Evolutionary conservation across 139 green algal genomes (phyloP).

Genomic region (Volvox reticuliferus): DNA sequence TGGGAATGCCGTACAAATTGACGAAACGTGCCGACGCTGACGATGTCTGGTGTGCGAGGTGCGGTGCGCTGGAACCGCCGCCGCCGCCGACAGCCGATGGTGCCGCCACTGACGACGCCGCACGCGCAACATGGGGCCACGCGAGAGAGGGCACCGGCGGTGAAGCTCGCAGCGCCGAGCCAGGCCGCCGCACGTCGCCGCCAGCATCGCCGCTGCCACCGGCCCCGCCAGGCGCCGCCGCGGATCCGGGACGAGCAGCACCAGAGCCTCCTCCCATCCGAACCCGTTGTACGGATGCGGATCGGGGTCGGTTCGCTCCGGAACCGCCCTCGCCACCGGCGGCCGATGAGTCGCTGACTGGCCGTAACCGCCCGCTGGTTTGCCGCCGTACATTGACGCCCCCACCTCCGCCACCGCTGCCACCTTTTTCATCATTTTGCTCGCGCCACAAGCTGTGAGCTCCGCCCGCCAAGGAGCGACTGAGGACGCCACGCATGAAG

Average conservation of each 20-base stretch:
- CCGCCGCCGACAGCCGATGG: background rate
- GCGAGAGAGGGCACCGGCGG: background rate
- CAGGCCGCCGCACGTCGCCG: background rate
- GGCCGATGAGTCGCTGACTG: background rate
- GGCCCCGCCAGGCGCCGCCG: background rate
- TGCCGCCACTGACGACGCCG: background rate
- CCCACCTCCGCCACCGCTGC: background rate
- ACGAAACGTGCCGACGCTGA: slow-evolving; percentile 15
- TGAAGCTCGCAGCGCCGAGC: background rate
- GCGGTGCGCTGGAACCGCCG: background rate
- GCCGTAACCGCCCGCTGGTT: slow-evolving; percentile 18
- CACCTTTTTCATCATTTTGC: background rate
- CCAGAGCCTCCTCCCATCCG: background rate
- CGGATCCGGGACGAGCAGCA: background rate
- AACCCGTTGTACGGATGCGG: background rate
- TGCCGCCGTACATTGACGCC: slow-evolving; percentile 2
- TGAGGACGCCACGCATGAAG: slow-evolving; percentile 55
- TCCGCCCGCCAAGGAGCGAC: slow-evolving; percentile 53
- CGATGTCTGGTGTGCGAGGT: no score
- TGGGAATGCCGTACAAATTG: slow-evolving; percentile 24
- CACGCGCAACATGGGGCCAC: slow-evolving; percentile 3
- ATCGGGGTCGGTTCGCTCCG: background rate
- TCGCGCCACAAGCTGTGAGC: slow-evolving; percentile 53
- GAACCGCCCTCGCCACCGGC: background rate
- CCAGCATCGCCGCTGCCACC: background rate